Evolutionary conservation across 2,329 filamentous ascomycete species (phyloP).

Genomic region (Aspergillus hiratsukae): DNA sequence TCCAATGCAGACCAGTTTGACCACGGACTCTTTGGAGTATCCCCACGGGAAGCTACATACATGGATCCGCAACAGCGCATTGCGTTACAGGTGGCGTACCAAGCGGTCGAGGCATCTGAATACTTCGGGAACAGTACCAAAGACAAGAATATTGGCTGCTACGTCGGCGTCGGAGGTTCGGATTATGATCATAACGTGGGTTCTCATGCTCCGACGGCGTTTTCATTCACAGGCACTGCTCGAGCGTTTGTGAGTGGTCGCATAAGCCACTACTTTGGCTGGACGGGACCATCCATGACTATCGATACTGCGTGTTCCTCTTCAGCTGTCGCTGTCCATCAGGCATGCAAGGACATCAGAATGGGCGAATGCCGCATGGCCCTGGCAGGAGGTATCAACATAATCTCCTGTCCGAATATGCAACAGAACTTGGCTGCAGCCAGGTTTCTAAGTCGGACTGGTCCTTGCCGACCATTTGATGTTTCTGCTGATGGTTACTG

Average conservation of each 20-base stretch:
- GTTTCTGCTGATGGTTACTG: constrained; percentile 45
- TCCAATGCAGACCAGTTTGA: constrained; percentile 14
- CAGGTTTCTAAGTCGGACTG: background rate
- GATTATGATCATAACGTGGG: background rate
- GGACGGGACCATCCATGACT: constrained; percentile 6
- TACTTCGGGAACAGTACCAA: constrained; percentile 11
- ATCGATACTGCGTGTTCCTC: constrained; percentile 16
- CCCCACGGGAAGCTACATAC: constrained; percentile 16
- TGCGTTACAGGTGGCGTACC: constrained; percentile 23
- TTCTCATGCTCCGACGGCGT: background rate
- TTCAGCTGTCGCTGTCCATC: constrained; percentile 7
- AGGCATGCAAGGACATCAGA: constrained; percentile 1
- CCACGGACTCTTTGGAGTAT: constrained; percentile 23
- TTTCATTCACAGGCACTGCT: constrained; percentile 9
- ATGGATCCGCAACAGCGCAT: constrained; percentile 28
- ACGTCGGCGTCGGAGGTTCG: background rate
- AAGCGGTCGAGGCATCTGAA: constrained; percentile 25
- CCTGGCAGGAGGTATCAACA: background rate
- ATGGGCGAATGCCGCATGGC: background rate
- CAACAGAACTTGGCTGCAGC: background rate
- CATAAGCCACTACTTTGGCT: constrained; percentile 7
- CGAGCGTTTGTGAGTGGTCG: constrained; percentile 21
- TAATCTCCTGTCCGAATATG: background rate
- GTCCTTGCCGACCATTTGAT: background rate
- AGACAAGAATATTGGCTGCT: background rate